Evolutionary conservation across 1,284 basidiomycete species (phyloP), one percentile per base, ranked within the genome.

Genomic region (Tilletia walkeri): DNA sequence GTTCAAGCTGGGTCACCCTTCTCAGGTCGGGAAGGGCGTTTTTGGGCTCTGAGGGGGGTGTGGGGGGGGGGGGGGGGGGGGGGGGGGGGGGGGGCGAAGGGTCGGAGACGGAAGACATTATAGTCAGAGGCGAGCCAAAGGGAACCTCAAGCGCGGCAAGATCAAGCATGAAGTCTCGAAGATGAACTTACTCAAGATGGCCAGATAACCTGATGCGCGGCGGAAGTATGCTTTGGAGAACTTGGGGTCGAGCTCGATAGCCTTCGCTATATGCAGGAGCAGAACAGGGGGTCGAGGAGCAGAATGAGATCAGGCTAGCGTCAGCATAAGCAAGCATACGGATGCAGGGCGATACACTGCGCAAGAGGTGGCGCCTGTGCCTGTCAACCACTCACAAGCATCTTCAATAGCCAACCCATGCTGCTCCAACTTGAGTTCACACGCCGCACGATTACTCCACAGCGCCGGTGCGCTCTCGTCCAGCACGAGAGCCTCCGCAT

Each of bases 141-240:
- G 2, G 24, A 30, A 30, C 24, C 24, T 30, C 24, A 30, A 30
- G 12, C 47, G 47, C n/a, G 10, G 47, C 47, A 10, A 30, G 24
- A 2, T 30, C 24, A 30, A 30, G 24, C 24, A 30, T 30, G 24
- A 92, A 92, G 59, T 91, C n/a, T 91, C 80, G 91, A 91, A 3
- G 0, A 30, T 5, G 24, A 14, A 61, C 59, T 63, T 36, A 63
- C 59, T 63, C 71, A 97, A 85, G 68, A 94, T 92, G 81, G 95
- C 92, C 71, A 99, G 88, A 80, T 95, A 89, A 75, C 94, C 96
- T 77, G 91, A 91, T 66, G 93, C 95, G 67, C 96, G 91, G 73
- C 94, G 92, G 81, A 91, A 94, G 82, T 91, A 94, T 0, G 93
- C 93, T 84, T 99, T 99, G 70, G 90, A 90, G 83, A 96, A 97